Base-by-base conservation (phyloP, 2,329 filamentous ascomycete genomes). In the Cladophialophora psammophila region DNA sequence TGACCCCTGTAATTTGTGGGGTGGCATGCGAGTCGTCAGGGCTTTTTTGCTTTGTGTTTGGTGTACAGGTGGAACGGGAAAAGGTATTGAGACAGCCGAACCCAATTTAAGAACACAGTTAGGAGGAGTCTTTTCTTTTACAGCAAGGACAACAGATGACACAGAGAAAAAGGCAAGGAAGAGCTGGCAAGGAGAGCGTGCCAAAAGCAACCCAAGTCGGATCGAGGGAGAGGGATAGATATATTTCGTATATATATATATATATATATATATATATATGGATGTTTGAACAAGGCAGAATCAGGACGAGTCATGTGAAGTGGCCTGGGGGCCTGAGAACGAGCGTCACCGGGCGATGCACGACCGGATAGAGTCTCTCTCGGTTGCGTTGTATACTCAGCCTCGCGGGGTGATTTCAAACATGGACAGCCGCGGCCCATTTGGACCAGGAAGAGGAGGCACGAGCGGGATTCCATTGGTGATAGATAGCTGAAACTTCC, bases 1-100 rank as follows among this genome's bases (percentile, higher is more conserved):
- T 9, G 66, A 68, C 13, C 38, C 54, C 42, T 65, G 65, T 5
- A 64, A 57, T 59, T 48, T 55, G 58, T 62, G 60, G 35, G 60
- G 42, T 26, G 18, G 62, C 59, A 61, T 62, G 36, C 58, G 40
- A 50, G 10, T 7, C 9, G 42, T 8, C 5, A 26, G 45, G 45
- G 18, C 45, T 26, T 9, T 26, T 26, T 26, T 5, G 20, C 3
- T 5, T 6, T 26, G 45, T 18, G 3, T 38, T 38, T 26, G 18
- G 45, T 12, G 45, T 50, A 50, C 45, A 50, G 18, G 45, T 26
- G 45, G 8, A 50, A 10, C 12, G 45, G 26, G 18, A 50, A 50
- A 5, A 50, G 5, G 18, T 10, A 7, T 50, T 50, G 10, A 50
- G 45, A 50, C 18, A 26, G 45, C 45, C 45, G 45, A 26, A 26